Evolutionary conservation across 2,329 filamentous ascomycete genomes (phyloP).

Genomic region (Xylaria sp.): DNA sequence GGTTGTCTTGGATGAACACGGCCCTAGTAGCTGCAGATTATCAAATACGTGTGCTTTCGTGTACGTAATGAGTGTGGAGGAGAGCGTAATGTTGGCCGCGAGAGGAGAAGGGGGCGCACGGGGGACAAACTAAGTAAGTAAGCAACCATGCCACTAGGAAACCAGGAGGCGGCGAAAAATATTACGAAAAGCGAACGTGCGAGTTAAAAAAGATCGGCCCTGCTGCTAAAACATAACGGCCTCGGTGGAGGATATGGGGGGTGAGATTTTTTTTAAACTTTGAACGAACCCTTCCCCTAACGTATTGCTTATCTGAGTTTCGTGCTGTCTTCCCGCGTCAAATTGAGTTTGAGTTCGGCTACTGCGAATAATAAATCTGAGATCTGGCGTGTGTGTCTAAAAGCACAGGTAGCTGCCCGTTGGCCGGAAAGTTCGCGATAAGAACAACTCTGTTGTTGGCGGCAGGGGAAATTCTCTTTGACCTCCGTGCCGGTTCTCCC

Average conservation of each 20-base stretch:
- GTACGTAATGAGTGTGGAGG: constrained; percentile 35
- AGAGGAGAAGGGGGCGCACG: background rate
- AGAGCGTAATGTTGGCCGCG: constrained; percentile 28
- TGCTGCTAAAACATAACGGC: background rate
- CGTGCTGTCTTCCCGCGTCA: background rate
- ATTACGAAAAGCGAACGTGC: background rate
- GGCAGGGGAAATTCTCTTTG: background rate
- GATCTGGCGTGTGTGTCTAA: background rate
- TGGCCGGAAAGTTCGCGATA: constrained; percentile 3
- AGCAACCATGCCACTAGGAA: constrained; percentile 11
- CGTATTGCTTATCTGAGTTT: constrained; percentile 12
- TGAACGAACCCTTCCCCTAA: constrained; percentile 4
- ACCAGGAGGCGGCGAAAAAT: constrained; percentile 23
- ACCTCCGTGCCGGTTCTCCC: background rate
- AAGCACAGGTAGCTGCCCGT: background rate
- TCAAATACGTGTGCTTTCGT: constrained; percentile 18
- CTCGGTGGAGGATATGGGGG: constrained; percentile 13
- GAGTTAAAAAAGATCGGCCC: background rate
- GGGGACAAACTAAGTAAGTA: constrained; percentile 10
- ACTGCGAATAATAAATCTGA: background rate
- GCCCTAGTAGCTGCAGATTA: constrained; percentile 11
- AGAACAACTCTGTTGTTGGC: constrained; percentile 3
- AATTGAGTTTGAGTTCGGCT: constrained; percentile 10
- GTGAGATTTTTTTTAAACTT: constrained; percentile 29
- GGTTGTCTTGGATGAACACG: constrained; percentile 8